Conservation (phyloP, 2,329 filamentous ascomycete species). For the Fusarium continuum region DNA sequence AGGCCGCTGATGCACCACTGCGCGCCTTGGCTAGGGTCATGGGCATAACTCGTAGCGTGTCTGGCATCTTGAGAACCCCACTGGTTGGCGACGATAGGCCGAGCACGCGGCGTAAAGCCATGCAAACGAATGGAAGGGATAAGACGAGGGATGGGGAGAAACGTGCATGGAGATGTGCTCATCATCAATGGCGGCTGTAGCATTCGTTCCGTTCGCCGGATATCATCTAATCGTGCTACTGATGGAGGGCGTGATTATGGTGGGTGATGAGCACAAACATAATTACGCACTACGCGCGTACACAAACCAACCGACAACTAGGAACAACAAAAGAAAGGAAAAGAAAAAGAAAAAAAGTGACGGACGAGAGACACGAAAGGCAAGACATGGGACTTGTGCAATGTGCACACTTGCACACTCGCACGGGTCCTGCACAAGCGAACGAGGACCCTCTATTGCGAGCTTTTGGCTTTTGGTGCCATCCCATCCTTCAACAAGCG, state of each 20-base stretch:
- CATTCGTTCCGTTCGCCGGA: constrained; percentile 29
- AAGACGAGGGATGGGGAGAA: constrained; percentile 32
- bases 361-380: constrained; percentile 8
- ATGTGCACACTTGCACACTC: too few species aligned
- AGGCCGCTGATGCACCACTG: constrained; percentile 32
- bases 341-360: constrained; percentile 15
- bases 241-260: constrained; percentile 13
- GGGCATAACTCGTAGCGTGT: constrained; percentile 42
- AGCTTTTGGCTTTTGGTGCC: constrained; percentile 22
- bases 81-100: constrained; percentile 24
- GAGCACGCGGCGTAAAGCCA: constrained; percentile 21
- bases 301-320: constrained; percentile 16
- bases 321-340: neutral
- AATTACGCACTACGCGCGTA: constrained; percentile 32
- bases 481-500: constrained; percentile 24
- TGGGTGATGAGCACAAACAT: constrained; percentile 24
- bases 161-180: constrained; percentile 33
- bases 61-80: constrained; percentile 36
- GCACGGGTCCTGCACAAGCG: constrained; percentile 35
- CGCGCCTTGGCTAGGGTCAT: constrained; percentile 33
- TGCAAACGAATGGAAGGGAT: constrained; percentile 35
- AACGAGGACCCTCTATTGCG: constrained; percentile 21
- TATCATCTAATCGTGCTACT: neutral
- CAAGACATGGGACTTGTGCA: constrained; percentile 32
- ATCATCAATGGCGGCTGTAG: constrained; percentile 32